Percentiles rank a stretch among this genome's conserved stretches.
Conservation (phyloP, 768 basidiomycete genomes). For the Boletellus sp. region DNA sequence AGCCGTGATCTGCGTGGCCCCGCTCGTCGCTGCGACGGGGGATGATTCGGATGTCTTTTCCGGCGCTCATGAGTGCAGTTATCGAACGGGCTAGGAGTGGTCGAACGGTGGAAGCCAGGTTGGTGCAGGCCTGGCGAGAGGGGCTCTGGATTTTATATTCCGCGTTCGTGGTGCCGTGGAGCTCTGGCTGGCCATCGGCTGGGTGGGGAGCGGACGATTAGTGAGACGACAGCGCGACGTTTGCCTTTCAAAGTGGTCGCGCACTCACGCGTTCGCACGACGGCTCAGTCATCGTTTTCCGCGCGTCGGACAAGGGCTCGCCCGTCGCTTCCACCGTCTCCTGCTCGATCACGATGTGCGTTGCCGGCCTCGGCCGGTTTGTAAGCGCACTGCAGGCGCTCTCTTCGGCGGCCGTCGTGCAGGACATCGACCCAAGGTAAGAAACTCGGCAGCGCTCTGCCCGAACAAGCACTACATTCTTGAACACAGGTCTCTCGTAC, state of each 20-base stretch:
- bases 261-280: constrained; percentile 27
- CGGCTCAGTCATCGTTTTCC: not conserved
- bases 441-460: too few species aligned
- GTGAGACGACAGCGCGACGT: constrained; percentile 4
- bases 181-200: too few species aligned
- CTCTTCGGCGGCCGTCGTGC: too few species aligned
- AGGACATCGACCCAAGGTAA: too few species aligned
- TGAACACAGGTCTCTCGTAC: too few species aligned
- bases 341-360: too few species aligned
- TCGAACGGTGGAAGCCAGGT: not conserved
- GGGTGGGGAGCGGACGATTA: constrained; percentile 11
- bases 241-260: constrained; percentile 21
- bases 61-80: constrained; percentile 13
- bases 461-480: too few species aligned
- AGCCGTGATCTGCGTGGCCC: constrained; percentile 75
- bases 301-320: not conserved
- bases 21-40: constrained; percentile 60
- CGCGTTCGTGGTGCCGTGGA: too few species aligned
- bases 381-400: too few species aligned
- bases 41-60: constrained; percentile 34
- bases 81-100: not conserved
- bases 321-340: too few species aligned
- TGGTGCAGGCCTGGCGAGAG: not conserved
- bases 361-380: too few species aligned
- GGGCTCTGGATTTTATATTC: too few species aligned